These are phyloP conservation scores for Emericellopsis cladophorae DNA, from an alignment of 2,329 filamentous ascomycete genomes.

Conservation along the genomic window DNA sequence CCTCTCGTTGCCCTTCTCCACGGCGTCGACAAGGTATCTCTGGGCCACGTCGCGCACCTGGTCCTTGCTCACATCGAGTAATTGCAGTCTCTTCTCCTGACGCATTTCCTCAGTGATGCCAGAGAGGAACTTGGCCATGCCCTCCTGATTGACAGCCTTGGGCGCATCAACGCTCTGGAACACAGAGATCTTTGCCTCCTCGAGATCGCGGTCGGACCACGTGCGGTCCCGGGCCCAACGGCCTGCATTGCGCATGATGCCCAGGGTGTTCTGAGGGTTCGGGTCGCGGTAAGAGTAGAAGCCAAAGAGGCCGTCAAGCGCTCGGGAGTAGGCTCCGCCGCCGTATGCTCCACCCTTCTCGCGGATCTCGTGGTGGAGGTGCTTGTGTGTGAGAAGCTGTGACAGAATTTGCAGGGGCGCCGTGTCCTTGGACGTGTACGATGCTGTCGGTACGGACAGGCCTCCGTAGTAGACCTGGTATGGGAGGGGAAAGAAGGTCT, in stretches of 20 bases:
- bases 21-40: slow-evolving; percentile 60
- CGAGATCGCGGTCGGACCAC: slow-evolving; percentile 76
- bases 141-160: slow-evolving; percentile 74
- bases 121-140: slow-evolving; percentile 72
- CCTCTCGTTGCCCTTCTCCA: slow-evolving; percentile 46
- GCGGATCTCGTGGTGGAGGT: slow-evolving; percentile 92
- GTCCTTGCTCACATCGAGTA: slow-evolving; percentile 73
- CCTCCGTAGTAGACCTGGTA: slow-evolving; percentile 96
- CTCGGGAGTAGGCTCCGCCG: slow-evolving; percentile 72
- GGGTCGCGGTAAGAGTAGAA: slow-evolving; percentile 97
- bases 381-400: slow-evolving; percentile 89
- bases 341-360: slow-evolving; percentile 97
- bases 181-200: slow-evolving; percentile 90
- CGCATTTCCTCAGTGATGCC: slow-evolving; percentile 84
- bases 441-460: slow-evolving; percentile 67
- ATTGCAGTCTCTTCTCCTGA: slow-evolving; percentile 66
- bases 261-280: slow-evolving; percentile 79
- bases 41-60: slow-evolving; percentile 75
- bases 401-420: slow-evolving; percentile 80
- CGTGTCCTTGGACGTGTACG: slow-evolving; percentile 63
- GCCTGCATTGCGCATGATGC: slow-evolving; percentile 73
- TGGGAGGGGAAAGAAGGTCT: slow-evolving; percentile 84
- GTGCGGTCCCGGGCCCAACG: slow-evolving; percentile 68
- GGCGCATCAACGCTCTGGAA: slow-evolving; percentile 91
- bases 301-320: slow-evolving; percentile 75